phyloP scores from a whole-genome alignment of 2,329 filamentous ascomycete genomes.

The Purpureocillium takamizusanense region DNA sequence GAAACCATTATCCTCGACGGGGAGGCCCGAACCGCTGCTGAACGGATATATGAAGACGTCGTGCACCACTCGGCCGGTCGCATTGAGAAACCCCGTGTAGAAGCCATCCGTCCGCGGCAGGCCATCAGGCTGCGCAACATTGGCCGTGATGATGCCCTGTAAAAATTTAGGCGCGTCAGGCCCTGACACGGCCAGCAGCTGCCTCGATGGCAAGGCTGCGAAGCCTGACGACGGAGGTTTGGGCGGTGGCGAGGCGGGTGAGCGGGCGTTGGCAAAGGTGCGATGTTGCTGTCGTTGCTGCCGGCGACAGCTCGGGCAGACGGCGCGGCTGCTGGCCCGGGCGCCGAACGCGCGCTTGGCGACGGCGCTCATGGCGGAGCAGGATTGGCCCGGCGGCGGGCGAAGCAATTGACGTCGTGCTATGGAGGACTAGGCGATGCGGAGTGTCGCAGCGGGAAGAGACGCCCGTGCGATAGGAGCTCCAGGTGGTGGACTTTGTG shows the following conservation, averaged over 20 bases:
- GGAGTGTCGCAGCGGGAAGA: too few species aligned
- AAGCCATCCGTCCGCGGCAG: constrained; percentile 40
- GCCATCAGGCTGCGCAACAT: constrained; percentile 26
- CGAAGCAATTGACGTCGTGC: too few species aligned
- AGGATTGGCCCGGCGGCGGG: not conserved
- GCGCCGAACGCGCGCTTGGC: constrained; percentile 9
- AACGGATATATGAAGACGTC: constrained; percentile 84
- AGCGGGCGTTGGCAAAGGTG: constrained; percentile 18
- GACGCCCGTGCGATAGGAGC: not conserved
- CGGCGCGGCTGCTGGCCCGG: constrained; percentile 8
- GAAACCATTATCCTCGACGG: constrained; percentile 30
- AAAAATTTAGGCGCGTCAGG: constrained; percentile 75
- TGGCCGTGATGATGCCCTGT: constrained; percentile 75
- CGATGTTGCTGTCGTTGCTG: constrained; percentile 13
- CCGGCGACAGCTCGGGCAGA: constrained; percentile 21
- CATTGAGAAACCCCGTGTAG: constrained; percentile 81
- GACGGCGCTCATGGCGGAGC: constrained; percentile 19
- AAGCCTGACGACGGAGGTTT: constrained; percentile 37
- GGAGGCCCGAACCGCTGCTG: constrained; percentile 16
- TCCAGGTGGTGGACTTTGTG: too few species aligned
- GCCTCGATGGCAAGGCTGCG: constrained; percentile 59
- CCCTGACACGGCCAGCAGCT: constrained; percentile 71
- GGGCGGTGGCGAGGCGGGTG: constrained; percentile 17
- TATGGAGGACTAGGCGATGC: too few species aligned
- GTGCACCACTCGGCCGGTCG: constrained; percentile 73